Evolutionary conservation across 2,329 filamentous ascomycete species (phyloP).

Genomic region (Chrysoporthe cubensis): DNA sequence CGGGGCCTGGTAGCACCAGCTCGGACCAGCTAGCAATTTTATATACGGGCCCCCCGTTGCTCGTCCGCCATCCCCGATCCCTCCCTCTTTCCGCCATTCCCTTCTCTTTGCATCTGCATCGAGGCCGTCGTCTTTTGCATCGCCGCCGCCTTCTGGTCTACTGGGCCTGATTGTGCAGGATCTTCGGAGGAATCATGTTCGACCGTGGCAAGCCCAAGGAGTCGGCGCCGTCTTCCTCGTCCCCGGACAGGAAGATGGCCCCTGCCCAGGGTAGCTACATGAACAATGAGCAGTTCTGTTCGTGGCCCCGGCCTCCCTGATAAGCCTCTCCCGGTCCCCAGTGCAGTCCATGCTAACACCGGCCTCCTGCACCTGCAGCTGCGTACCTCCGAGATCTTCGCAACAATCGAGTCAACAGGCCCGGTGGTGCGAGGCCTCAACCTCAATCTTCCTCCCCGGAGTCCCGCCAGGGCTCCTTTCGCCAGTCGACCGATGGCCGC

Average conservation of each 20-base stretch:
- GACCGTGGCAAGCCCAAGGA: slow-evolving; percentile 40
- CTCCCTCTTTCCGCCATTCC: slow-evolving; percentile 19
- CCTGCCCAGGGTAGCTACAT: slow-evolving; percentile 67
- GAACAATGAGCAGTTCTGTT: slow-evolving; percentile 70
- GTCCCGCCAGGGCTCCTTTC: slow-evolving; percentile 40
- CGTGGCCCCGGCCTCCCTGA: slow-evolving; percentile 31
- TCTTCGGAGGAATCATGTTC: slow-evolving; percentile 37
- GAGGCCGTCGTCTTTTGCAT: slow-evolving; percentile 18
- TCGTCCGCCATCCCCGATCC: slow-evolving; percentile 16
- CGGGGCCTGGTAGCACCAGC: slow-evolving; percentile 5
- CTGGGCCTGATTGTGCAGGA: slow-evolving; percentile 30
- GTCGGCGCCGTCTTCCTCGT: slow-evolving; percentile 36
- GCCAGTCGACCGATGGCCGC: slow-evolving; percentile 37
- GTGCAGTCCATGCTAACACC: slow-evolving; percentile 26
- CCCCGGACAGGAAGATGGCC: slow-evolving; percentile 54
- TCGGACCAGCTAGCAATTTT: slow-evolving; percentile 28
- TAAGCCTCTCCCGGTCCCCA: no score
- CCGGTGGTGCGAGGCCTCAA: slow-evolving; percentile 71
- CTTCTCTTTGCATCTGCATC: slow-evolving; percentile 30
- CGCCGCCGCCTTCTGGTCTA: slow-evolving; percentile 28
- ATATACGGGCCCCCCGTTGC: slow-evolving; percentile 26
- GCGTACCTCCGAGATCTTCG: slow-evolving; percentile 73
- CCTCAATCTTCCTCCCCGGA: slow-evolving; percentile 39
- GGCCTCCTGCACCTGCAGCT: slow-evolving; percentile 49
- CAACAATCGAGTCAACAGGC: slow-evolving; percentile 67